Evolutionary conservation across 169 alveolate genomes (phyloP).

Genomic region (Cryptosporidium tyzzeri): DNA sequence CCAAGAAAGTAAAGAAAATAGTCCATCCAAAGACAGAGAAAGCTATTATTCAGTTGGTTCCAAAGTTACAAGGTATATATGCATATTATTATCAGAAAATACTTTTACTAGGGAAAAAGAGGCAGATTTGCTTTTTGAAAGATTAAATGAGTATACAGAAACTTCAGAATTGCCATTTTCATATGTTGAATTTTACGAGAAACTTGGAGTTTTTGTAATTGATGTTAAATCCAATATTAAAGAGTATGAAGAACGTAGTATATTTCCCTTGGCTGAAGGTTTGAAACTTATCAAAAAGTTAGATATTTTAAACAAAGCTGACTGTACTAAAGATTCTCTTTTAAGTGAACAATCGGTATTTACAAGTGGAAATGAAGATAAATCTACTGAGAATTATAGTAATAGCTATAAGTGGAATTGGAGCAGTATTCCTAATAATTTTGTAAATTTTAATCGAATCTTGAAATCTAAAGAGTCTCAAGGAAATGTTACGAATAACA

Average conservation of each 20-base stretch:
- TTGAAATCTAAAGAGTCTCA: neutral
- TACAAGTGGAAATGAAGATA: neutral
- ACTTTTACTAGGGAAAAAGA: slow-evolving; percentile 32
- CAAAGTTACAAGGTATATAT: slow-evolving; percentile 45
- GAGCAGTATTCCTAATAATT: neutral
- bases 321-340: slow-evolving; percentile 63
- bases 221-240: slow-evolving; percentile 25
- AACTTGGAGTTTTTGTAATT: slow-evolving; percentile 44
- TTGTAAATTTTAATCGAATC: neutral
- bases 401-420: neutral
- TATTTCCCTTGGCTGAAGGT: slow-evolving; percentile 29
- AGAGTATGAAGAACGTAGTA: slow-evolving; percentile 13
- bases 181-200: slow-evolving; percentile 68
- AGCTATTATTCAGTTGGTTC: neutral
- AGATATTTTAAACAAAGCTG: slow-evolving; percentile 64
- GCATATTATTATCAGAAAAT: slow-evolving; percentile 56
- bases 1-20: slow-evolving; percentile 1
- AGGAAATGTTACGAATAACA: neutral
- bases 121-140: slow-evolving; percentile 42
- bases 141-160: slow-evolving; percentile 32
- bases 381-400: neutral
- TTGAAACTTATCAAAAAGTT: slow-evolving; percentile 19
- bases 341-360: slow-evolving; percentile 60
- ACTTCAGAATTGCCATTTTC: slow-evolving; percentile 49
- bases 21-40: neutral